These are phyloP conservation scores for Candida tibetensis DNA, from an alignment of 805 yeast genomes.

Conservation along the genomic window DNA sequence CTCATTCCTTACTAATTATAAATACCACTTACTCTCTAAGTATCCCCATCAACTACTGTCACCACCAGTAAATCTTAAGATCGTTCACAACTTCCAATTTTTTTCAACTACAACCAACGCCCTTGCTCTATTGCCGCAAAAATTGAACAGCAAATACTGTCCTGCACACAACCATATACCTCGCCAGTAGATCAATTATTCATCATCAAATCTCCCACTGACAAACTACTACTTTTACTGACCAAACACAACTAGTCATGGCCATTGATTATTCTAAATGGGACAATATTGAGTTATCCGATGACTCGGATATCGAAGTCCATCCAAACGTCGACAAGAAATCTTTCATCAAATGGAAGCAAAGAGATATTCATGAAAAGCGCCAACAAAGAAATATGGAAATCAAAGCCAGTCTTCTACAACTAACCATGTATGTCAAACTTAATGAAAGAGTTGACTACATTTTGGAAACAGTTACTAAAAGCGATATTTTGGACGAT, in stretches of 20 bases:
- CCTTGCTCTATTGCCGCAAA: too few relatives aligned
- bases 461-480: conserved; percentile 45
- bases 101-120: too few relatives aligned
- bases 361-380: conserved; percentile 93
- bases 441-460: conserved; percentile 71
- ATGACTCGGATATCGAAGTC: conserved; percentile 94
- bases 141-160: too few relatives aligned
- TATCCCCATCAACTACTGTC: too few relatives aligned
- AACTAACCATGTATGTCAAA: conserved; percentile 75
- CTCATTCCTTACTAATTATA: too few relatives aligned
- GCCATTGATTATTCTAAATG: conserved; percentile 94
- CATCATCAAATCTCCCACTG: too few relatives aligned
- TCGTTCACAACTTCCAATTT: too few relatives aligned
- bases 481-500: conserved; percentile 35
- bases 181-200: too few relatives aligned
- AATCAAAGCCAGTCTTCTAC: conserved; percentile 70
- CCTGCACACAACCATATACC: too few relatives aligned
- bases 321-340: conserved; percentile 96
- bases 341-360: conserved; percentile 94
- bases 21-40: too few relatives aligned
- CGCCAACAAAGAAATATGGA: conserved; percentile 77
- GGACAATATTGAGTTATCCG: conserved; percentile 95
- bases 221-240: too few relatives aligned
- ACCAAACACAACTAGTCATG: conserved; percentile 41
- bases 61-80: too few relatives aligned